Conservation (phyloP, 768 basidiomycete genomes). For the Scleroderma citrinum region DNA sequence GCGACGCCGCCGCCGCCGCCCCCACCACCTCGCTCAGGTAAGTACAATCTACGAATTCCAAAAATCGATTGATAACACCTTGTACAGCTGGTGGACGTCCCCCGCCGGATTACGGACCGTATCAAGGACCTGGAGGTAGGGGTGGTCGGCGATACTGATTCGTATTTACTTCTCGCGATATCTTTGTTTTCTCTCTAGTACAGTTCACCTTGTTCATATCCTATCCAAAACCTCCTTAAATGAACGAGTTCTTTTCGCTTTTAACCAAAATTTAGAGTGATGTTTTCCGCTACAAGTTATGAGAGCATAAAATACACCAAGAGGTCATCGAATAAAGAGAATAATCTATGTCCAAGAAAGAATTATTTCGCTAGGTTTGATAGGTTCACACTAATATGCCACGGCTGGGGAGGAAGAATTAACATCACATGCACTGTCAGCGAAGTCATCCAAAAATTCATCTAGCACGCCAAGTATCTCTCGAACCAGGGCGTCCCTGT, state of each 20-base stretch:
- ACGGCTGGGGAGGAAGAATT: constrained; percentile 1
- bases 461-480: constrained; percentile 53
- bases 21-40: constrained; percentile 38
- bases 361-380: background rate
- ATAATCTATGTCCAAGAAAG: constrained; percentile 8
- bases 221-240: background rate
- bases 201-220: background rate
- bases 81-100: constrained; percentile 52
- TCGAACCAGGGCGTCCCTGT: constrained; percentile 58
- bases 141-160: constrained; percentile 37
- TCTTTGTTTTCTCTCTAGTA: background rate
- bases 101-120: constrained; percentile 83
- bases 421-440: constrained; percentile 14
- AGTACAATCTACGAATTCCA: constrained; percentile 1
- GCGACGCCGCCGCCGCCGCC: constrained; percentile 56
- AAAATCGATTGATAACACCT: constrained; percentile 3
- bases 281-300: background rate
- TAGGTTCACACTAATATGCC: constrained; percentile 3
- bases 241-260: background rate
- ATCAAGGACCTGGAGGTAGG: constrained; percentile 62
- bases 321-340: constrained; percentile 9
- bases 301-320: constrained; percentile 18
- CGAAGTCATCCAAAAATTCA: constrained; percentile 64
- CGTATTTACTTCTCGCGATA: background rate
- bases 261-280: background rate